Evolutionary conservation across 1,284 basidiomycete species (phyloP).

Genomic region (Microstroma glucosiphilum): DNA sequence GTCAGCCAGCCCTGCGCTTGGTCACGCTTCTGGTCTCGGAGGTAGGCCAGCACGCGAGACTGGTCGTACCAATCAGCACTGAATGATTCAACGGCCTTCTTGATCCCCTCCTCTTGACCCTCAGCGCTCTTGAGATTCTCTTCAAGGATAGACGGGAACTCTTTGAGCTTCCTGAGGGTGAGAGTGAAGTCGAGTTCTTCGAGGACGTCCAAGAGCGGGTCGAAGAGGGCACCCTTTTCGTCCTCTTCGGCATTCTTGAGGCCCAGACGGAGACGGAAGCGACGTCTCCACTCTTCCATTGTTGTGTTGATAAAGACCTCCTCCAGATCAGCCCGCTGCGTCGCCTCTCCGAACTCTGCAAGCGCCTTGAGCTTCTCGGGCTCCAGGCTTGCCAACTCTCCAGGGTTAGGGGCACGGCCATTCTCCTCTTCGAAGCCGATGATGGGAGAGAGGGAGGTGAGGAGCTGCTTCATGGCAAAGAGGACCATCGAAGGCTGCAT

Average conservation of each 20-base stretch:
- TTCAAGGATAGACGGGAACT: slow-evolving; percentile 22
- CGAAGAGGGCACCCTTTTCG: slow-evolving; percentile 13
- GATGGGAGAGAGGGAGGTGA: slow-evolving; percentile 23
- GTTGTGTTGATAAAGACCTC: slow-evolving; percentile 25
- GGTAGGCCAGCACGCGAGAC: slow-evolving; percentile 18
- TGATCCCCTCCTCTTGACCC: slow-evolving; percentile 20
- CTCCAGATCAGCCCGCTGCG: slow-evolving; percentile 25
- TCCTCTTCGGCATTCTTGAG: slow-evolving; percentile 8
- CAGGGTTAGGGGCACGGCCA: slow-evolving; percentile 47
- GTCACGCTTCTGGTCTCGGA: slow-evolving; percentile 21
- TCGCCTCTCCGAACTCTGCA: slow-evolving; percentile 25
- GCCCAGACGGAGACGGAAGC: slow-evolving; percentile 31
- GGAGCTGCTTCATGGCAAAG: slow-evolving; percentile 25
- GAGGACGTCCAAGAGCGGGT: slow-evolving; percentile 17
- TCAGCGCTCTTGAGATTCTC: slow-evolving; percentile 2
- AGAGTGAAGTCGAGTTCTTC: slow-evolving; percentile 26
- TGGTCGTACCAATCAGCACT: slow-evolving; percentile 25
- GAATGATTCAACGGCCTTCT: slow-evolving; percentile 20
- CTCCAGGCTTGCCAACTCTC: slow-evolving; percentile 24
- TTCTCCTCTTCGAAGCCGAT: slow-evolving; percentile 33
- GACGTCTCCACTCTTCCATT: slow-evolving; percentile 33
- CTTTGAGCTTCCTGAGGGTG: slow-evolving; percentile 22
- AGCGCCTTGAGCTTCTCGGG: slow-evolving; percentile 26
- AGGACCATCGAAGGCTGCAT: slow-evolving; percentile 55
- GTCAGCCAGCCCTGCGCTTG: slow-evolving; percentile 29